Base-by-base conservation (phyloP, 1,139 yeast species). In the Kluyveromyces sp. region DNA sequence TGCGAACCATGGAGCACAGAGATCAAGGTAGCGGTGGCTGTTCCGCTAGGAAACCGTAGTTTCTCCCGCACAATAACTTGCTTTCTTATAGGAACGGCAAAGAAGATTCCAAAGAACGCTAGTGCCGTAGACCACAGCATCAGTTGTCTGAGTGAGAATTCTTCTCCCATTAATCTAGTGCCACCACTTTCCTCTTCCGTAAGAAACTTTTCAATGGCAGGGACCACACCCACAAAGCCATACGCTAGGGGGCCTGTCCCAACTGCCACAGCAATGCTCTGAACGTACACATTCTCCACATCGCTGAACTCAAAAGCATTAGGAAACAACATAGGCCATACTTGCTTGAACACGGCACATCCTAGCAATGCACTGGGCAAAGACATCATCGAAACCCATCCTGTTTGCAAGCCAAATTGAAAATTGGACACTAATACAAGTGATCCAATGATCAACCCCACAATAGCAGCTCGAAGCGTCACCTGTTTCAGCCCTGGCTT, bases 331-430 rank as follows among this genome's bases (percentile, higher is more conserved):
- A 50, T 49, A 45, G 61, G 68, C 54, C 56, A 76, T 33, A 69
- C 73, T 52, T 37, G 64, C 49, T 43, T 77, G 70, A 89, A 92
- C 19, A 83, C 68, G 0, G 96, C 85, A 64, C 79, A 89, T 1
- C 94, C 96, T 18, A 92, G 65, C 42, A 92, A 65, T 0, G 97
- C 96, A 4, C 96, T 83, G 0, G 98, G 97, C 45, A 92, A 69
- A n/a, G 95, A 84, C 98, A 92, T 92, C 98, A 92, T 92, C 7
- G 96, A 87, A 1, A 92, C 96, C 98, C 98, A 92, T 1, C 98
- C 98, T 0, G 96, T 89, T 59, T 92, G 98, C 25, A 92, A 70
- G 1, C 98, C 98, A 63, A 92, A 92, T 60, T 89, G 97, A 67
- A 92, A 92, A 62, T 92, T 92, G 2, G 96, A 86, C 18, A 88